Percentiles rank a stretch among this genome's conserved stretches.
phyloP scores from a whole-genome alignment of 495 filamentous ascomycete species.

The Neurospora intermedia region DNA sequence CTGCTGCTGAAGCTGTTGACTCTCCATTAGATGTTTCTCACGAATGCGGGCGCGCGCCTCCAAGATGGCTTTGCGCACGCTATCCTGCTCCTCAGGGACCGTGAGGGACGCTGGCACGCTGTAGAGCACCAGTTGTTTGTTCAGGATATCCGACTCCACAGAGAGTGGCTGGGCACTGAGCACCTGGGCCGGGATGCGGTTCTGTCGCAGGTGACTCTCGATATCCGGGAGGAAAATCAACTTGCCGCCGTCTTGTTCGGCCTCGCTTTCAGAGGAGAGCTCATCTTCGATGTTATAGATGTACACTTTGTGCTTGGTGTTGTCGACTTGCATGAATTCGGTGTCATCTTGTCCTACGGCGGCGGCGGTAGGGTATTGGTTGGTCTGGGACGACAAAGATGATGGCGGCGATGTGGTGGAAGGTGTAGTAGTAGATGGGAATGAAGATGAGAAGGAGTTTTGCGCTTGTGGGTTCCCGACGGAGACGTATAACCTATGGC shows the following conservation, averaged over 20 bases:
- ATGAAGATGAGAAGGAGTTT: conserved; percentile 4
- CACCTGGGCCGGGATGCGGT: conserved; percentile 53
- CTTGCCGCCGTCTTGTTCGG: conserved; percentile 36
- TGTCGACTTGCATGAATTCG: conserved; percentile 68
- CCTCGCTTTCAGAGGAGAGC: conserved; percentile 53
- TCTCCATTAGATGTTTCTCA: conserved; percentile 29
- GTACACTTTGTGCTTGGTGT: conserved; percentile 77
- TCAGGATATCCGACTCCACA: conserved; percentile 32
- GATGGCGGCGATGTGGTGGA: neutral
- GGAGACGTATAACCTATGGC: conserved; percentile 45
- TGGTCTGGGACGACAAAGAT: neutral
- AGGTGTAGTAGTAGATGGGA: neutral
- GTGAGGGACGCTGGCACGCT: conserved; percentile 64
- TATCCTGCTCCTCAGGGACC: conserved; percentile 66
- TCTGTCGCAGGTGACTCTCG: conserved; percentile 54
- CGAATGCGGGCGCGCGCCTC: conserved; percentile 63
- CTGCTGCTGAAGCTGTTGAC: neutral
- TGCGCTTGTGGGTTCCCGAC: conserved; percentile 29
- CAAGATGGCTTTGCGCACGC: conserved; percentile 74
- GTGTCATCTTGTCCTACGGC: conserved; percentile 33
- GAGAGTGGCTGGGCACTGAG: conserved; percentile 30
- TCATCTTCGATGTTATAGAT: conserved; percentile 86
- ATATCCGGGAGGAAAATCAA: conserved; percentile 77
- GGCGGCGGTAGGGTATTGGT: neutral
- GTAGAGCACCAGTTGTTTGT: conserved; percentile 73